Base-by-base conservation (phyloP, 2,329 filamentous ascomycete genomes). In the Zarea fungicola region DNA sequence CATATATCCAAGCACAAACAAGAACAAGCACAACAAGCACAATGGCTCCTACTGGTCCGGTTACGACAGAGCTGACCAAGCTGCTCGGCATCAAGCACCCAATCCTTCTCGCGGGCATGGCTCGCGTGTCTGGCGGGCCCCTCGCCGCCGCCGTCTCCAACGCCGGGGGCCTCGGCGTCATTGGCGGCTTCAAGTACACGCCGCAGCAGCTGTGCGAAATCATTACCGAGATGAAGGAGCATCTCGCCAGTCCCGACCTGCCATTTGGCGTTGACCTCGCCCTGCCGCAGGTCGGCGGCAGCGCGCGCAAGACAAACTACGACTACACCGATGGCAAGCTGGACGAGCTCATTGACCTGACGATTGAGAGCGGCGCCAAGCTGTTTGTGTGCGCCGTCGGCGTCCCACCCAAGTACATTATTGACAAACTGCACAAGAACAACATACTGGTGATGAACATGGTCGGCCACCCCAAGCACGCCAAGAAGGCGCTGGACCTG, bases 401-500 rank as follows among this genome's bases (percentile, higher is more conserved):
- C 8, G 85, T 96, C 19, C 92, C 92, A 14, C 89, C 91, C 0
- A 72, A 73, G 39, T 67, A 73, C 50, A 81, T 91, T 5, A 85
- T 96, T 50, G 82, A 88, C 57, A 72, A 81, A 39, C 74, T 97
- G 39, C 92, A 97, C 62, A 75, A 77, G 8, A 85, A 86, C 0
- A 87, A 87, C 0, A 87, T 97, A 34, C 64, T 95, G 51, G 77
- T 96, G 28, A 96, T 96, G 90, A 96, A 96, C 66, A 96, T 96
- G 91, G 90, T 96, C 18, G 92, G 92, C 0, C 87, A 91, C 59
- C 91, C 92, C 2, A 89, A 86, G 64, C 92, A 97, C 65, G 91
- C 91, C 1, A 80, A 85, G 64, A 96, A 96, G 71, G 91, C 91
- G 3, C 73, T 97, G 4, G 81, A 89, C 42, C 80, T 85, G 0